These are phyloP conservation scores for Colletotrichum paranaense DNA, from an alignment of 2,329 filamentous ascomycete genomes.

Conservation along the genomic window DNA sequence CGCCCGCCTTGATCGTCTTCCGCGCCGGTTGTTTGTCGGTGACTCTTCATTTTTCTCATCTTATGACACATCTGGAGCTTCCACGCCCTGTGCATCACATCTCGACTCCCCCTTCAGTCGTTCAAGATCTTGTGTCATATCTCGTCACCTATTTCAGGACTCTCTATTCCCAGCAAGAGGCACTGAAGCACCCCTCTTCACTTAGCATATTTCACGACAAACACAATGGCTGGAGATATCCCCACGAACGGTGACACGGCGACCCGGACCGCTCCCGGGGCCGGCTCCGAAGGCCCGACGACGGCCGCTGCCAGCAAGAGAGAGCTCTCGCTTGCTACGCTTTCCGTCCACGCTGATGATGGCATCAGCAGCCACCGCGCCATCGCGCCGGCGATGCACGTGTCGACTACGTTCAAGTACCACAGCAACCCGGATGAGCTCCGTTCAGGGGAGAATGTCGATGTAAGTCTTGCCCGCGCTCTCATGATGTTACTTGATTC, in stretches of 20 bases:
- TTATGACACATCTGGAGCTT: not conserved
- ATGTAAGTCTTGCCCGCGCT: constrained; percentile 57
- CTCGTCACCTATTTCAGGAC: not conserved
- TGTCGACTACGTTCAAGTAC: constrained; percentile 93
- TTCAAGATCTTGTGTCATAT: not conserved
- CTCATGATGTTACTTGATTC: not conserved
- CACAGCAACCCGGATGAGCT: constrained; percentile 75
- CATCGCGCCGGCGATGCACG: constrained; percentile 89
- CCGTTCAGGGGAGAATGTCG: constrained; percentile 59
- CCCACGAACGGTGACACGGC: constrained; percentile 3
- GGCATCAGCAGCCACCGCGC: constrained; percentile 78
- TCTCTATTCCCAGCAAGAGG: not conserved
- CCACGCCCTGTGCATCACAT: not conserved
- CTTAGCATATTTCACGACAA: too few species aligned
- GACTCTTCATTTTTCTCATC: not conserved
- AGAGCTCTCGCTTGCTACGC: constrained; percentile 71
- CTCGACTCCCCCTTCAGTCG: not conserved
- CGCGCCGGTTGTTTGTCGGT: not conserved
- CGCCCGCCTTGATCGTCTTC: not conserved
- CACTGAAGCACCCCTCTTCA: too few species aligned
- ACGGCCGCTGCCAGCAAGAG: constrained; percentile 30
- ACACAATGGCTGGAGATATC: constrained; percentile 16
- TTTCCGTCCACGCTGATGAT: constrained; percentile 86
- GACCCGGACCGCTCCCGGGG: not conserved
- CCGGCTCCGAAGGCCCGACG: constrained; percentile 9